A percentile compares a stretch with the other conserved stretches of the same genome.
These are phyloP conservation scores for Hypoxylon sp. DNA, from an alignment of 2,329 filamentous ascomycete genomes.

Conservation along the genomic window DNA sequence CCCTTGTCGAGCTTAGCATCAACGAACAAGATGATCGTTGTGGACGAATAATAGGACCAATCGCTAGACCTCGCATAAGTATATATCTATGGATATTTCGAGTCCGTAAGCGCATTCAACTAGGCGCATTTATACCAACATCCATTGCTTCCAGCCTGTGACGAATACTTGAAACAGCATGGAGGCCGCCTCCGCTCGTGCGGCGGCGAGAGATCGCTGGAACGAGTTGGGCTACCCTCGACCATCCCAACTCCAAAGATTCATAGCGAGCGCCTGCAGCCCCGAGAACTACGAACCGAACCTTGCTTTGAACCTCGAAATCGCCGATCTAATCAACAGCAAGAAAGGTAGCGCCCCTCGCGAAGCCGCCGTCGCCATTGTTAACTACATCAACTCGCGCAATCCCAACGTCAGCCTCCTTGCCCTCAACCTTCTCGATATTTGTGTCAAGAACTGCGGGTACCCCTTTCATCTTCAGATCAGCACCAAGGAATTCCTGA, in stretches of 20 bases:
- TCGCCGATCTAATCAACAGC: constrained; percentile 94
- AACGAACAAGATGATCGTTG: constrained; percentile 14
- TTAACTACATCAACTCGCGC: constrained; percentile 95
- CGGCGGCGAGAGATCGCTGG: constrained; percentile 95
- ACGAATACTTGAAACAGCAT: constrained; percentile 63
- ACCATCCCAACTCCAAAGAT: constrained; percentile 91
- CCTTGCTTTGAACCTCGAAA: constrained; percentile 95
- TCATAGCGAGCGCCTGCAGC: constrained; percentile 96
- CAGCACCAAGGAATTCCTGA: constrained; percentile 98
- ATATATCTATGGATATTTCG: constrained; percentile 36
- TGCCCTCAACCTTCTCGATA: constrained; percentile 92
- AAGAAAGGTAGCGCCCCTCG: constrained; percentile 97
- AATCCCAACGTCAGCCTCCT: constrained; percentile 95
- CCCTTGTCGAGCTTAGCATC: constrained; percentile 31
- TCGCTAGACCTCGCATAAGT: constrained; percentile 13
- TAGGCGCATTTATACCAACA: constrained; percentile 33
- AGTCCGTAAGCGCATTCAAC: constrained; percentile 38
- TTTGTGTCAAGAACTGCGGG: constrained; percentile 99
- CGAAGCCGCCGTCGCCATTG: constrained; percentile 93
- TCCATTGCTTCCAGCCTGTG: constrained; percentile 20
- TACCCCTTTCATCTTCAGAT: constrained; percentile 99
- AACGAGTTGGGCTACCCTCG: constrained; percentile 83
- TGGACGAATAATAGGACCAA: constrained; percentile 32
- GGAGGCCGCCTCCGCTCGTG: constrained; percentile 96
- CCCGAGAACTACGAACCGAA: constrained; percentile 99